Evolutionary conservation across 441 rosid species (phyloP), one percentile per base, ranked within the genome.

Genomic region (Breynia disticha): DNA sequence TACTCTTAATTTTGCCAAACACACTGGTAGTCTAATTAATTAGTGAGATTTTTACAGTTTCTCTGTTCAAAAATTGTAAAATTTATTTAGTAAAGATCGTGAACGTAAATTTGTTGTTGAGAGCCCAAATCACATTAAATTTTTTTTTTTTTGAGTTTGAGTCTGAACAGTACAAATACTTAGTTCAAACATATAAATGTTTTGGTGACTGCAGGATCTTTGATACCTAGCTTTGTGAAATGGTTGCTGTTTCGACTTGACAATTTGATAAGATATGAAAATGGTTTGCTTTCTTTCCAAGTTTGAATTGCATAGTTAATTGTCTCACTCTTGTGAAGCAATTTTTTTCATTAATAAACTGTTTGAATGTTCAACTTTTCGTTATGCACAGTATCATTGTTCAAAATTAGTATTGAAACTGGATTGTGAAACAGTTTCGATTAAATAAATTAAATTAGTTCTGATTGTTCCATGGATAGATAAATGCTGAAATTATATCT

Each of bases 221-320:
- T 86, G 73, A 73, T 90, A 68, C 97, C 95, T 3, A 87, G 95
- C 78, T 82, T 87, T 1, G 84, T 82, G 46, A 87, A 90, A 71
- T 84, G 95, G 74, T 57, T 84, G 53, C 86, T 90, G 60, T 90
- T 80, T 67, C 79, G 82, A 44, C 78, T 90, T 42, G 83, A 84
- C 72, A 49, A 55, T 48, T 73, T 79, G 69, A 56, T 90, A 63
- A 51, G 72, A n/a, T 76, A 73, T 64, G 82, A 62, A 66, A 82
- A 87, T 61, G 91, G 96, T 90, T 38, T 66, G 83, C 64, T 16
- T 9, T 13, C 58, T 57, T 32, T 54, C 49, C 59, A 48, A 42
- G 13, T 60, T 51, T 41, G 52, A 28, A 46, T 38, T 55, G 14
- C 19, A 16, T 56, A 49, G 35, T 28, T 9, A 28, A 28, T 28